These are phyloP conservation scores for Quercus agrifolia DNA, from an alignment of 306 rosid species.

Conservation along the genomic window DNA sequence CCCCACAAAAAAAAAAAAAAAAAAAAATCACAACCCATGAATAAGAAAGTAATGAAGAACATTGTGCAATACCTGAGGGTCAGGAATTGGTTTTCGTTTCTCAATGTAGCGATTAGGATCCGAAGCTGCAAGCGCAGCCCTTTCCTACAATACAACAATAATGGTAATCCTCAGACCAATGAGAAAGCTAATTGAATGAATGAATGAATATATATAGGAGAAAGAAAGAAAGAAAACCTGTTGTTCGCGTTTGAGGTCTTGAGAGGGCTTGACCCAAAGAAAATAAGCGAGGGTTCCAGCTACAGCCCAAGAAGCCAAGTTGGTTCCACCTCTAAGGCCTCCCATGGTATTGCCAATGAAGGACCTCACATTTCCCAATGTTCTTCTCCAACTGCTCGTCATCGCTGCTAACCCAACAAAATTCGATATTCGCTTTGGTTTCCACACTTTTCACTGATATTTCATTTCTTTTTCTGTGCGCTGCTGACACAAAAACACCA, in stretches of 20 bases:
- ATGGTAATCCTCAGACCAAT: background rate
- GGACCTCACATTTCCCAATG: slow-evolving; percentile 68
- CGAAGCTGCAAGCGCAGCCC: slow-evolving; percentile 62
- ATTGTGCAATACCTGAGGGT: slow-evolving; percentile 59
- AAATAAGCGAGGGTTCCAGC: slow-evolving; percentile 94
- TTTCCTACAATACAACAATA: slow-evolving; percentile 36
- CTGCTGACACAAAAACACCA: too few species aligned
- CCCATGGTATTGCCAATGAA: slow-evolving; percentile 76
- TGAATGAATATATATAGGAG: too few species aligned
- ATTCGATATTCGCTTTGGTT: too few species aligned
- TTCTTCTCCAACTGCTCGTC: slow-evolving; percentile 72
- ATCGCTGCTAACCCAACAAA: slow-evolving; percentile 14
- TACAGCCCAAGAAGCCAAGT: slow-evolving; percentile 84
- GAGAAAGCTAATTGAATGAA: background rate
- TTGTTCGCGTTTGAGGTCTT: slow-evolving; percentile 77
- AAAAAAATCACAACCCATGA: background rate
- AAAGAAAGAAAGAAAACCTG: slow-evolving; percentile 27
- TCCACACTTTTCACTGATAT: too few species aligned
- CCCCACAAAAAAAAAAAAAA: background rate
- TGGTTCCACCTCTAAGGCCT: slow-evolving; percentile 75
- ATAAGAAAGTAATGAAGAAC: background rate
- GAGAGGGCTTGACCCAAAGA: slow-evolving; percentile 94
- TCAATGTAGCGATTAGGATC: slow-evolving; percentile 69
- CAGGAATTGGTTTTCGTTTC: slow-evolving; percentile 81
- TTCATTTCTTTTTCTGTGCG: too few species aligned